Base-by-base conservation (phyloP, 805 yeast genomes). In the Saccharomycopsis amapae region DNA sequence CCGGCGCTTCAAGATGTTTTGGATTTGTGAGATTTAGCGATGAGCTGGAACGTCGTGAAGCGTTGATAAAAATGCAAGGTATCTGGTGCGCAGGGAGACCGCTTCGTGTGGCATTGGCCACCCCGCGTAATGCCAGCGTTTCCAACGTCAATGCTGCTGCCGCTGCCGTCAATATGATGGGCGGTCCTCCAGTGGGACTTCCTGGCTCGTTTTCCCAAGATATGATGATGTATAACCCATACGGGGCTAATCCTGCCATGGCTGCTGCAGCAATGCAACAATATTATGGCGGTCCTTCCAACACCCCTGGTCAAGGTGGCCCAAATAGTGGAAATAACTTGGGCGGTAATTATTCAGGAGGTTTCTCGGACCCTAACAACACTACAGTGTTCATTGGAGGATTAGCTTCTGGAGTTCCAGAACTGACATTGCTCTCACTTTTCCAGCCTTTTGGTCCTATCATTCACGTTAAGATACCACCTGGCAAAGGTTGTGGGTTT, bases 301-400 rank as follows among this genome's bases (percentile, higher is more conserved):
- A 28, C 20, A 38, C 30, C 18, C 33, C 23, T 41, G 38, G 5
- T 34, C 15, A 10, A 34, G 33, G 3, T 40, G 44, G 26, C 36
- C 34, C 6, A 24, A 42, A 24, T 41, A 43, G 31, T 46, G 36
- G 19, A 50, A 40, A 15, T 39, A 45, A 40, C 40, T 18, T 19
- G 49, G 35, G 40, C 24, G 28, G 17, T 25, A 26, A 4, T 15
- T 13, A 22, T n/a, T 15, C 17, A n/a, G 33, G 22, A 12, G 7
- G 9, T 7, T 41, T 56, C 50, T 57, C 66, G 17, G 84, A 79
- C 55, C 81, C 83, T 2, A 73, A 67, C 43, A 81, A 81, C 59
- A 81, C 89, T 6, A 83, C 93, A 0, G 84, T 84, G 7, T 84
- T 83, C 55, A 81, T 84, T 36, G 90, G 90, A 3, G 89, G 90